Percentiles rank a stretch among this genome's conserved stretches.
phyloP scores from a whole-genome alignment of 805 yeast species.

The Naumovozyma baii region DNA sequence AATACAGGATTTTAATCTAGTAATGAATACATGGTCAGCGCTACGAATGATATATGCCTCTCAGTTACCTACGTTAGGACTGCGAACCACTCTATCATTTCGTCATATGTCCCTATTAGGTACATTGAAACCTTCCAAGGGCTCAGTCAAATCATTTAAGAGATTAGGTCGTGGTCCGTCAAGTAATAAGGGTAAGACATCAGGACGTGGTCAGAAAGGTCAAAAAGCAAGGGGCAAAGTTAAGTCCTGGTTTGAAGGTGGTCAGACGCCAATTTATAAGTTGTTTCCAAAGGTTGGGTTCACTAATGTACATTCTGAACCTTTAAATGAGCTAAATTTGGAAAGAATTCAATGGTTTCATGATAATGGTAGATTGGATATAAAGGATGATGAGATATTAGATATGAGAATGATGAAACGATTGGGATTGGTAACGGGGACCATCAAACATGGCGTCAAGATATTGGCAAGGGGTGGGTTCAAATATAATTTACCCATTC shows the following conservation, averaged over 20 bases:
- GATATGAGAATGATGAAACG: slow-evolving; percentile 71
- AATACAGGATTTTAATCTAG: no score
- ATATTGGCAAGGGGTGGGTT: slow-evolving; percentile 59
- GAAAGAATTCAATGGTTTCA: slow-evolving; percentile 62
- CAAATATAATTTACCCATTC: slow-evolving; percentile 46
- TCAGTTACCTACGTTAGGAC: no score
- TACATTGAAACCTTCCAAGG: slow-evolving; percentile 46
- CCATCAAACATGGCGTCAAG: slow-evolving; percentile 70
- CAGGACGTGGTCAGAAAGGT: slow-evolving; percentile 97
- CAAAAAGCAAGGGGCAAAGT: slow-evolving; percentile 91
- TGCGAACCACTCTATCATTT: no score
- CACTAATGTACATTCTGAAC: slow-evolving; percentile 49
- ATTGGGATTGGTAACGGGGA: slow-evolving; percentile 62
- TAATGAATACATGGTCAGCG: no score
- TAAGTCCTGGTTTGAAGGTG: slow-evolving; percentile 95
- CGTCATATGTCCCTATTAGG: slow-evolving; percentile 33
- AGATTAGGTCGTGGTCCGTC: slow-evolving; percentile 96
- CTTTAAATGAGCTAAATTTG: slow-evolving; percentile 52
- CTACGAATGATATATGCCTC: no score
- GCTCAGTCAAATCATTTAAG: slow-evolving; percentile 51
- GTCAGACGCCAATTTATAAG: slow-evolving; percentile 87
- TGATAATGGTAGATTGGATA: slow-evolving; percentile 51
- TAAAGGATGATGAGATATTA: slow-evolving; percentile 51
- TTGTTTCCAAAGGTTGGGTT: slow-evolving; percentile 85
- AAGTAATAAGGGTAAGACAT: slow-evolving; percentile 84